A percentile compares a stretch with the other conserved stretches of the same genome.
Evolutionary conservation across 176 grass and related monocot species (phyloP).

Genomic region (Oryza coarctata): DNA sequence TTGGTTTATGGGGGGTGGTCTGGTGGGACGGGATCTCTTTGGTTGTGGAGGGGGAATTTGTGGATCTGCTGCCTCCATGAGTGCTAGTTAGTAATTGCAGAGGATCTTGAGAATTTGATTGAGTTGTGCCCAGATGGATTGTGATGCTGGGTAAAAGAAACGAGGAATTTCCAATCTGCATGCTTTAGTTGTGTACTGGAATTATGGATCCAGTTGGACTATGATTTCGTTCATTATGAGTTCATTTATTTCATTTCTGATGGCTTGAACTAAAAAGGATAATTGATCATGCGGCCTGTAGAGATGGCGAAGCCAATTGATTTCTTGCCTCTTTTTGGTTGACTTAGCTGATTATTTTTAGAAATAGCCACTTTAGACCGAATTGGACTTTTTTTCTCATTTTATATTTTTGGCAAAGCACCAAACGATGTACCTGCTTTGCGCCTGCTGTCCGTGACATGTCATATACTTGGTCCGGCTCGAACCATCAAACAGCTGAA

Average conservation of each 20-base stretch:
- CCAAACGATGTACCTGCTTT: not conserved
- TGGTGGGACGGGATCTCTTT: slow-evolving; percentile 17
- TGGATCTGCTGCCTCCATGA: not conserved
- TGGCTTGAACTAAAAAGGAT: not conserved
- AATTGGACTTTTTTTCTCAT: not conserved
- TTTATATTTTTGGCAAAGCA: not conserved
- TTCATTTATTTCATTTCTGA: too few relatives aligned
- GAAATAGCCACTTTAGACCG: not conserved
- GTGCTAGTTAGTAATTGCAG: not conserved
- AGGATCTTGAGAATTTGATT: not conserved
- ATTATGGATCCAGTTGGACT: not conserved
- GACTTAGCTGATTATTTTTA: not conserved
- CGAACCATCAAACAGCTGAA: not conserved
- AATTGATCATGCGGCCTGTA: not conserved
- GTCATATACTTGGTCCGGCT: not conserved
- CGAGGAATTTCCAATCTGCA: not conserved
- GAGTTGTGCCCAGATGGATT: not conserved
- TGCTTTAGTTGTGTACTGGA: not conserved
- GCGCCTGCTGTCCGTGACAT: not conserved
- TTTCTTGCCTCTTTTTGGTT: not conserved
- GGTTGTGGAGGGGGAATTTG: not conserved
- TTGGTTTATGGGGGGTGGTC: not conserved
- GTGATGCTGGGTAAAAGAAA: not conserved
- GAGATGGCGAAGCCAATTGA: not conserved
- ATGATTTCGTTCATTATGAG: not conserved